Conservation (phyloP, 2,329 filamentous ascomycete genomes). For the Dactylellina sp. region DNA sequence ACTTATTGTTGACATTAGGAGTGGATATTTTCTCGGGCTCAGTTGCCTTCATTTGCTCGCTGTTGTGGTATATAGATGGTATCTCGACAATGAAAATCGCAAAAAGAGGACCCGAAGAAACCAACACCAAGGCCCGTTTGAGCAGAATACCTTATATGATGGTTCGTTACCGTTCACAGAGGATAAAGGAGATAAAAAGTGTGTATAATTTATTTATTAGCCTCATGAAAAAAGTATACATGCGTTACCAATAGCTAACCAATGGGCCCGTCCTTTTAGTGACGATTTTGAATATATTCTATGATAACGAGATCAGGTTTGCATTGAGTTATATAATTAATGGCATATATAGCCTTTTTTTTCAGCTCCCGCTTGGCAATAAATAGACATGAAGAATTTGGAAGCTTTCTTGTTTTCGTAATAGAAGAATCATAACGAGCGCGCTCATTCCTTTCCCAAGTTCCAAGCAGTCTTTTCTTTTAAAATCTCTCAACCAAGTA, state of each 20-base stretch:
- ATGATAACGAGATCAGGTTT: constrained; percentile 4
- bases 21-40: constrained; percentile 21
- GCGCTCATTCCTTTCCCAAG: too few relatives aligned
- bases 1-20: background rate
- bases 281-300: constrained; percentile 29
- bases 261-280: background rate
- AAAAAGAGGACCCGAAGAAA: constrained; percentile 5
- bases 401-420: too few relatives aligned
- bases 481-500: too few relatives aligned
- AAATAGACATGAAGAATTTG: too few relatives aligned
- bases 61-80: constrained; percentile 22
- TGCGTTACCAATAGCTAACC: background rate
- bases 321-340: too few relatives aligned
- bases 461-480: too few relatives aligned
- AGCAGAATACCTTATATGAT: background rate
- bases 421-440: too few relatives aligned
- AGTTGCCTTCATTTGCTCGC: constrained; percentile 12
- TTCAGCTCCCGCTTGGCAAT: too few relatives aligned
- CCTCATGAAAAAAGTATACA: background rate
- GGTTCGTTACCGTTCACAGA: background rate
- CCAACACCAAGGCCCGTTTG: constrained; percentile 1
- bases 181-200: constrained; percentile 38
- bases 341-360: too few relatives aligned
- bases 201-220: background rate
- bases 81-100: constrained; percentile 21